Percentiles rank a stretch among this genome's conserved stretches.
Evolutionary conservation across 2,329 filamentous ascomycete species (phyloP).

Genomic region (Ceratocystis papillata): DNA sequence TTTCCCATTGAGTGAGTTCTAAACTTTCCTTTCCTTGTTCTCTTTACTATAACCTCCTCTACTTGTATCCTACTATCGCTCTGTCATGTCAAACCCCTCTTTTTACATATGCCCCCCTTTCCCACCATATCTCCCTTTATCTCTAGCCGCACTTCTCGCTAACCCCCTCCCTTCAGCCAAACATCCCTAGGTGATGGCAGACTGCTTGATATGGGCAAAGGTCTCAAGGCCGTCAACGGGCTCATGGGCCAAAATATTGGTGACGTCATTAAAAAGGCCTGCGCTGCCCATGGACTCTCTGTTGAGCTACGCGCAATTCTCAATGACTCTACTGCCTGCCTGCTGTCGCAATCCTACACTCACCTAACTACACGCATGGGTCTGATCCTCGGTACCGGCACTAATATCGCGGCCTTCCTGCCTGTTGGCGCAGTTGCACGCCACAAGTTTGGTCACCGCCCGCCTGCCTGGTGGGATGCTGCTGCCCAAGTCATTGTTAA

Average conservation of each 20-base stretch:
- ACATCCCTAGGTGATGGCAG: conserved; percentile 50
- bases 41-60: neutral
- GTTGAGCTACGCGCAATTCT: conserved; percentile 51
- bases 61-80: neutral
- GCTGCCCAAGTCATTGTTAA: conserved; percentile 56
- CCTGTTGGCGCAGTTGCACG: conserved; percentile 46
- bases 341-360: conserved; percentile 53
- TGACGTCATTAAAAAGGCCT: conserved; percentile 46
- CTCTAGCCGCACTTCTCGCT: conserved; percentile 24
- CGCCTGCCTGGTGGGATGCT: conserved; percentile 45
- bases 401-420: conserved; percentile 55
- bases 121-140: neutral
- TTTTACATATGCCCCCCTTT: too few species aligned
- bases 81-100: too few species aligned
- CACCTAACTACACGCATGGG: conserved; percentile 50
- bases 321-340: conserved; percentile 57
- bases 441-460: conserved; percentile 47
- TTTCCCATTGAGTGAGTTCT: conserved; percentile 55
- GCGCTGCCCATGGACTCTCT: conserved; percentile 40
- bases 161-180: conserved; percentile 39
- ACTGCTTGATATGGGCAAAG: conserved; percentile 55
- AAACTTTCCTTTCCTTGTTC: neutral
- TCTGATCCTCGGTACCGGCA: conserved; percentile 56
- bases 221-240: conserved; percentile 48
- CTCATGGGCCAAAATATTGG: conserved; percentile 51